Conservation (phyloP, 2,329 filamentous ascomycete species). For the Trichophyton mentagrophytes region DNA sequence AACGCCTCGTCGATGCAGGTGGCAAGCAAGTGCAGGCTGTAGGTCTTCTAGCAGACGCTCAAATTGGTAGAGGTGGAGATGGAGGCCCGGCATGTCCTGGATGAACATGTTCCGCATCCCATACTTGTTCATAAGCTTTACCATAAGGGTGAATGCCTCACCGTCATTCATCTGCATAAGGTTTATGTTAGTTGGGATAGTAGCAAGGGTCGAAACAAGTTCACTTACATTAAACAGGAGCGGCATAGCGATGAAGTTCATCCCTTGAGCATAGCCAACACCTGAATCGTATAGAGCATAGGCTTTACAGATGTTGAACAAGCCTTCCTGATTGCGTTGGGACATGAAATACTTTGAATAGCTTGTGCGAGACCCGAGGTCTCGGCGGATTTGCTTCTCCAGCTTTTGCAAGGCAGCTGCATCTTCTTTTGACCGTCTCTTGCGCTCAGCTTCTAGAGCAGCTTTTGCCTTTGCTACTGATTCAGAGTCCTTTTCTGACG, state of each 20-base stretch:
- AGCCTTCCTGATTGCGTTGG: constrained; percentile 78
- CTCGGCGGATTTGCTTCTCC: constrained; percentile 81
- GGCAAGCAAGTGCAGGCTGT: constrained; percentile 88
- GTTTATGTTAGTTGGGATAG: constrained; percentile 14
- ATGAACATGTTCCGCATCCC: constrained; percentile 84
- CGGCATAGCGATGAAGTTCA: constrained; percentile 98
- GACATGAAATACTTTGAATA: constrained; percentile 93
- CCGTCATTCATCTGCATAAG: constrained; percentile 72
- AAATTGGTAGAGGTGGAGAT: constrained; percentile 88
- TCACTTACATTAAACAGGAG: constrained; percentile 71
- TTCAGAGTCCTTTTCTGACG: constrained; percentile 50
- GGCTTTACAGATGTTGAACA: constrained; percentile 93
- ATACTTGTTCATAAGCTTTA: constrained; percentile 94
- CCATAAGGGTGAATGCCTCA: constrained; percentile 86
- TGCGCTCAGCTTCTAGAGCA: constrained; percentile 52
- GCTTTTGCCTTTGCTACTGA: constrained; percentile 53
- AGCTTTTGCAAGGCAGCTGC: constrained; percentile 60
- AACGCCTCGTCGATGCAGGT: constrained; percentile 76
- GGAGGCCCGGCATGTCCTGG: constrained; percentile 90
- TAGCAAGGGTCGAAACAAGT: neutral
- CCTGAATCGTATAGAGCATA: constrained; percentile 91
- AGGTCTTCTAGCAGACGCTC: constrained; percentile 86
- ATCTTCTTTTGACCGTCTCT: constrained; percentile 70
- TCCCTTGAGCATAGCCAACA: constrained; percentile 94
- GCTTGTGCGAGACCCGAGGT: constrained; percentile 83